These are phyloP conservation scores for Yamadazyma trypodendri DNA, from an alignment of 1,139 yeast genomes.

Conservation along the genomic window DNA sequence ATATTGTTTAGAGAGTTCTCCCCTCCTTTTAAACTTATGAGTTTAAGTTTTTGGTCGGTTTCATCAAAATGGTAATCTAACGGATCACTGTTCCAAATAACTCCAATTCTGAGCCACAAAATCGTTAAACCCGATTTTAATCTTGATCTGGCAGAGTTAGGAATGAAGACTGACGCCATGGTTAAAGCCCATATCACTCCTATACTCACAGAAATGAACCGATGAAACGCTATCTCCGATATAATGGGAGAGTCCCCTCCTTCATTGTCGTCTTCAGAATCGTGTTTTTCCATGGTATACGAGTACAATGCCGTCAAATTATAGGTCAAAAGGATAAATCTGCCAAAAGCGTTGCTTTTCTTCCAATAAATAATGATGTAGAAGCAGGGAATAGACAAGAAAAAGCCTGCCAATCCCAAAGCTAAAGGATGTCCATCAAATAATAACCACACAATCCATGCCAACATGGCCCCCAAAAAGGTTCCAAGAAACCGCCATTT, in stretches of 20 bases:
- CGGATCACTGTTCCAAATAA: conserved; percentile 69
- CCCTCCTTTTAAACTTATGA: conserved; percentile 52
- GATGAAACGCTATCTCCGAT: conserved; percentile 75
- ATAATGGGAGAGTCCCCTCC: conserved; percentile 71
- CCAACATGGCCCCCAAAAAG: conserved; percentile 63
- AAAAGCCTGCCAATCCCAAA: conserved; percentile 57
- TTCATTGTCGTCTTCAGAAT: conserved; percentile 64
- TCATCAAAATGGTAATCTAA: conserved; percentile 30
- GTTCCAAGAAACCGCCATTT: conserved; percentile 79
- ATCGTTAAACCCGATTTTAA: conserved; percentile 63
- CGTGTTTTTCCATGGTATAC: conserved; percentile 62
- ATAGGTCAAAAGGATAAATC: conserved; percentile 74
- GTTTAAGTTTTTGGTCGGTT: conserved; percentile 15
- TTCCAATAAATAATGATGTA: conserved; percentile 69
- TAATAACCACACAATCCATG: conserved; percentile 56
- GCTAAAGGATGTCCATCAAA: conserved; percentile 58
- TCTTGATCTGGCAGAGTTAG: conserved; percentile 72
- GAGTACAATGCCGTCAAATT: conserved; percentile 79
- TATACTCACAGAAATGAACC: conserved; percentile 67
- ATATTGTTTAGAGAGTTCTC: conserved; percentile 53
- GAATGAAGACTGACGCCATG: conserved; percentile 63
- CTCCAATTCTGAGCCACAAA: conserved; percentile 77
- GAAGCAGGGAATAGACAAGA: conserved; percentile 64
- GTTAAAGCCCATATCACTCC: conserved; percentile 79
- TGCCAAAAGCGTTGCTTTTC: conserved; percentile 60